Evolutionary conservation across 2,329 filamentous ascomycete species (phyloP).

Genomic region (Penicillium palitans): DNA sequence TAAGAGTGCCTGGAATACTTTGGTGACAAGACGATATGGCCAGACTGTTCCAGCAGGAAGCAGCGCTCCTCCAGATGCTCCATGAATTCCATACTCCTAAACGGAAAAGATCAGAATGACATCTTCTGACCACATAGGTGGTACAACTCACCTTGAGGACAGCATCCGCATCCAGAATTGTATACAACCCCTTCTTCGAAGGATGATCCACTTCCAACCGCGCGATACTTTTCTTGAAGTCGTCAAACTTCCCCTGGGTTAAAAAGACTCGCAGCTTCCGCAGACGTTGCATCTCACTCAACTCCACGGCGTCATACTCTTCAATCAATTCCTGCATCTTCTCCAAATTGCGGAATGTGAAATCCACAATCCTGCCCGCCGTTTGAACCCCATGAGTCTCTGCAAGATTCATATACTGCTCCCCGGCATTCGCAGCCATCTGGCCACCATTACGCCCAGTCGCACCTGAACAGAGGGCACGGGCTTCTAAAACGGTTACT

Average conservation of each 20-base stretch:
- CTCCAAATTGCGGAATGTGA: constrained; percentile 40
- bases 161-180: constrained; percentile 19
- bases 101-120: not conserved
- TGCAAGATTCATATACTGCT: constrained; percentile 28
- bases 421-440: constrained; percentile 29
- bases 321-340: constrained; percentile 40
- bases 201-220: constrained; percentile 26
- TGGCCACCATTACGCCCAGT: constrained; percentile 43
- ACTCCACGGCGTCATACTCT: constrained; percentile 33
- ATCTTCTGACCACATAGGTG: too few relatives aligned
- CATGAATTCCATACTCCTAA: constrained; percentile 25
- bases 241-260: constrained; percentile 19
- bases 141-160: constrained; percentile 14
- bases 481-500: constrained; percentile 39
- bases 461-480: constrained; percentile 38
- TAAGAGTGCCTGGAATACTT: constrained; percentile 24
- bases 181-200: constrained; percentile 27
- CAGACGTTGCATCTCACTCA: constrained; percentile 26
- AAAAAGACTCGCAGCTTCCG: constrained; percentile 30
- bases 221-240: constrained; percentile 24
- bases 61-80: constrained; percentile 25
- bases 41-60: constrained; percentile 37
- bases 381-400: constrained; percentile 26
- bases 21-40: constrained; percentile 41
- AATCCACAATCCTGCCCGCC: constrained; percentile 40